phyloP scores from a whole-genome alignment of 148 eudicot species.

The Drosera capensis region DNA sequence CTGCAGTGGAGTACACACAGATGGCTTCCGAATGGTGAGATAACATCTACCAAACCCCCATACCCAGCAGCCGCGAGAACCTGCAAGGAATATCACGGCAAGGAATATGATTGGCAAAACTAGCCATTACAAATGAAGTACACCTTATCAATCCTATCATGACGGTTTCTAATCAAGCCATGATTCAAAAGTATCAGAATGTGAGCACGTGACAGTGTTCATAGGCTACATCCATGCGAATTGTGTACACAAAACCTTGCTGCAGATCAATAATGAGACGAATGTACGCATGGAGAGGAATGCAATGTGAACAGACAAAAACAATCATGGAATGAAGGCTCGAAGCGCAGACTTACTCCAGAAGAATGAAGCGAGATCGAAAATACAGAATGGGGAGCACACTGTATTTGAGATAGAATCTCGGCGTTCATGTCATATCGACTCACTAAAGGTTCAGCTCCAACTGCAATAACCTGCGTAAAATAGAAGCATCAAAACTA shows the following conservation, averaged over 20 bases:
- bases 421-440: constrained; percentile 79
- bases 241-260: no score
- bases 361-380: constrained; percentile 69
- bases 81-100: constrained; percentile 16
- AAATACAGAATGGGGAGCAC: constrained; percentile 83
- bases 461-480: constrained; percentile 76
- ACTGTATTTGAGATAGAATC: constrained; percentile 62
- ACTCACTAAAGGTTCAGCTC: constrained; percentile 69
- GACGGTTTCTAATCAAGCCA: no score
- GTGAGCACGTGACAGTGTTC: no score
- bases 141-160: no score
- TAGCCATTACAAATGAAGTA: no score
- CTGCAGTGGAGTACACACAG: constrained; percentile 57
- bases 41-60: constrained; percentile 68
- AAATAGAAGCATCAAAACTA: not conserved
- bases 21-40: constrained; percentile 91
- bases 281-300: no score
- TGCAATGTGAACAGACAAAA: not conserved
- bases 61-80: constrained; percentile 83
- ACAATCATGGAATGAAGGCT: not conserved
- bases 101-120: no score
- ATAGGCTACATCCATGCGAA: no score
- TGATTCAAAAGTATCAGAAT: no score
- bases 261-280: no score
- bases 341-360: constrained; percentile 31